phyloP scores from a whole-genome alignment of 164 flowering plant species.

The Aristolochia californica region DNA sequence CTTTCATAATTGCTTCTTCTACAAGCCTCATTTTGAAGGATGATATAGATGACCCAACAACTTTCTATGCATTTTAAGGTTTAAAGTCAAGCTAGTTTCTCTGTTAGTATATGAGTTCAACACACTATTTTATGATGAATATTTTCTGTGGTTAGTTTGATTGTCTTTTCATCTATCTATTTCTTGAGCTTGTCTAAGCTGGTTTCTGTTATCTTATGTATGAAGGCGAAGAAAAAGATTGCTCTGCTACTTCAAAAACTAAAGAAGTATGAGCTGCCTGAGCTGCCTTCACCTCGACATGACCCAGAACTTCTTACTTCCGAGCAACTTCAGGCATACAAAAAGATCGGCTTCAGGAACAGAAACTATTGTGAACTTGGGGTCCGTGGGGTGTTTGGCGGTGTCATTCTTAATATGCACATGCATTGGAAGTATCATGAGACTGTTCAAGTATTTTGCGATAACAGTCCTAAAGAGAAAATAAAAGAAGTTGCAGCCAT shows the following conservation, averaged over 20 bases:
- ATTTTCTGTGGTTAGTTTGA: neutral
- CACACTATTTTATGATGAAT: no score
- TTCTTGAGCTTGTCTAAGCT: constrained; percentile 1
- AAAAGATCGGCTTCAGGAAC: constrained; percentile 87
- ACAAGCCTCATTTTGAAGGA: no score
- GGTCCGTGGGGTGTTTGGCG: constrained; percentile 98
- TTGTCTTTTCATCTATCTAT: neutral
- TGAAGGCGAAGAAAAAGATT: constrained; percentile 96
- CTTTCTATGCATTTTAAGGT: neutral
- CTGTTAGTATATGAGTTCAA: neutral
- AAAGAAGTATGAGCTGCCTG: constrained; percentile 95
- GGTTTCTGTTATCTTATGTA: neutral
- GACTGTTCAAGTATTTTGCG: constrained; percentile 98
- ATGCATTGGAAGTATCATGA: constrained; percentile 99
- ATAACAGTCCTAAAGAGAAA: constrained; percentile 93
- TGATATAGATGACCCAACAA: no score
- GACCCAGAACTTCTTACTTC: constrained; percentile 94
- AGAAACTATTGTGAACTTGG: constrained; percentile 95
- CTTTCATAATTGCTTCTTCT: no score
- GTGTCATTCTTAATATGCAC: constrained; percentile 99
- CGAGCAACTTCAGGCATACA: constrained; percentile 91
- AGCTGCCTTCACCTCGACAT: constrained; percentile 75
- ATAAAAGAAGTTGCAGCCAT: constrained; percentile 96
- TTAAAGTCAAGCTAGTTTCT: neutral
- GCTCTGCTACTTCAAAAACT: constrained; percentile 89